Evolutionary conservation across 1,284 basidiomycete genomes (phyloP).

Genomic region (Ceratobasidium papillatum): DNA sequence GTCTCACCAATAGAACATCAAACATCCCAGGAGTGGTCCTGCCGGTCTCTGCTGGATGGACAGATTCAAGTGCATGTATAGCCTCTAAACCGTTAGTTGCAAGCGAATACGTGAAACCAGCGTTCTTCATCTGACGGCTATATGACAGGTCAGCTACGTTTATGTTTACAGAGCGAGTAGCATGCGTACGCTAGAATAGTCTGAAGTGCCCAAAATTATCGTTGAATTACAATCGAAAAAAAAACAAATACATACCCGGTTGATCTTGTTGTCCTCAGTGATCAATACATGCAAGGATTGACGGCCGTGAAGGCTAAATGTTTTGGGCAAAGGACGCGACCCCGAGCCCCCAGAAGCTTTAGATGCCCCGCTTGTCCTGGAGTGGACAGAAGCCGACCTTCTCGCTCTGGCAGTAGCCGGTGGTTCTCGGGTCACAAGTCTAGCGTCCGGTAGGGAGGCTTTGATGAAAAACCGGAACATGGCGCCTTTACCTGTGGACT

Average conservation of each 20-base stretch:
- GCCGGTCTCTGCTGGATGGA: neutral
- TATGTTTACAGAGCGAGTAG: neutral
- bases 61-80: conserved; percentile 45
- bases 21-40: conserved; percentile 35
- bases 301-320: conserved; percentile 7
- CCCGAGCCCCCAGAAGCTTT: conserved; percentile 24
- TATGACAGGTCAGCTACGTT: neutral
- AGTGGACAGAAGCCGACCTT: conserved; percentile 12
- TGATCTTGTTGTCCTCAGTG: conserved; percentile 49
- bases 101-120: conserved; percentile 46
- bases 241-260: conserved; percentile 46
- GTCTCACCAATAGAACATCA: conserved; percentile 48
- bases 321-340: conserved; percentile 24
- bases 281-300: conserved; percentile 45
- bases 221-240: neutral
- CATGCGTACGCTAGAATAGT: conserved; percentile 37
- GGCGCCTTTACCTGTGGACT: conserved; percentile 46
- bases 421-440: neutral
- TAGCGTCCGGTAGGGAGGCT: conserved; percentile 22
- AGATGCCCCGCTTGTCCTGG: conserved; percentile 28
- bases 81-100: conserved; percentile 49
- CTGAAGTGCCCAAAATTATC: neutral
- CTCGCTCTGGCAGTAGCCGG: neutral
- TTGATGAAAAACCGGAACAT: conserved; percentile 50
- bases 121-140: conserved; percentile 48